These are phyloP conservation scores for Patellifolia procumbens DNA, from an alignment of 179 eudicot genomes.

Conservation along the genomic window DNA sequence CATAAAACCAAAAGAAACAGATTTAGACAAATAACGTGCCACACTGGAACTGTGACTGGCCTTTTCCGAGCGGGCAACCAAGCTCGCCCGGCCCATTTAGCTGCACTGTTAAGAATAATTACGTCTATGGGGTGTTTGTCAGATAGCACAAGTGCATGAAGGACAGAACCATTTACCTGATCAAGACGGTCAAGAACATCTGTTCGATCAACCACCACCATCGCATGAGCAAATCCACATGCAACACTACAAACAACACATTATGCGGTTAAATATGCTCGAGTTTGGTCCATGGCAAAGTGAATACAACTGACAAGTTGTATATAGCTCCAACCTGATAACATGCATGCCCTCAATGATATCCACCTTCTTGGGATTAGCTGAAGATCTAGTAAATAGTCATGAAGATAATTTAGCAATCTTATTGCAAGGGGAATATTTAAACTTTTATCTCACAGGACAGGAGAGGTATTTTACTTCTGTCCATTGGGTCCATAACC, in stretches of 20 bases:
- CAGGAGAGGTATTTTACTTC: conserved; percentile 51
- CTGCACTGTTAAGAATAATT: neutral
- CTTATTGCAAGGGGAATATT: neutral
- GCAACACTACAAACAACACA: conserved; percentile 60
- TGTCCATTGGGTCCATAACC: conserved; percentile 93
- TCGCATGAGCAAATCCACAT: conserved; percentile 86
- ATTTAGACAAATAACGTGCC: too few relatives aligned
- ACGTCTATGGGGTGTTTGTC: neutral
- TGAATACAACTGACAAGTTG: neutral
- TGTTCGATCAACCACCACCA: conserved; percentile 86
- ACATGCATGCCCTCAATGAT: conserved; percentile 98
- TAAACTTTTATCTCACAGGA: neutral
- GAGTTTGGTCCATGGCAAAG: neutral
- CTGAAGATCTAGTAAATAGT: conserved; percentile 65
- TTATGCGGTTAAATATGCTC: conserved; percentile 7
- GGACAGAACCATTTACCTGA: conserved; percentile 44
- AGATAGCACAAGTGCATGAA: neutral
- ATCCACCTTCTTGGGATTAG: conserved; percentile 91
- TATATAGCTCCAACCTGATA: conserved; percentile 58
- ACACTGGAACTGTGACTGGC: too few relatives aligned
- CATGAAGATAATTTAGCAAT: conserved; percentile 12
- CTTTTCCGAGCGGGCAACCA: too few relatives aligned
- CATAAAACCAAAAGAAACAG: conserved; percentile 27
- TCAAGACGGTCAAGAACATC: conserved; percentile 73
- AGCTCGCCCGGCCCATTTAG: neutral